These are phyloP conservation scores for Lasiosphaeria hispida DNA, from an alignment of 495 filamentous ascomycete genomes.

Conservation along the genomic window DNA sequence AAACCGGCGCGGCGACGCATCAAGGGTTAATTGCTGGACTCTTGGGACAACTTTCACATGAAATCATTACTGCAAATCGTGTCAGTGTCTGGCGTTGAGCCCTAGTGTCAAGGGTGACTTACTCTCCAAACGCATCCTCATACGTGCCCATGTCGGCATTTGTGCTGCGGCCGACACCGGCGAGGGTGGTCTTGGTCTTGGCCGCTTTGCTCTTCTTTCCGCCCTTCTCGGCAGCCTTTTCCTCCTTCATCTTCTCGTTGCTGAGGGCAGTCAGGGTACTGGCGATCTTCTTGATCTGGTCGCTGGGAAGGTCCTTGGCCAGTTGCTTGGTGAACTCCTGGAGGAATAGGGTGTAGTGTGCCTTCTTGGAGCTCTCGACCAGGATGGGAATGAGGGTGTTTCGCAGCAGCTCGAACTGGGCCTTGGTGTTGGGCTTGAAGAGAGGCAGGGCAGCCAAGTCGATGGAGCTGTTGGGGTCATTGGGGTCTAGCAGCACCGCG, in stretches of 20 bases:
- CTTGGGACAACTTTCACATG: slow-evolving; percentile 41
- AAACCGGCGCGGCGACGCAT: slow-evolving; percentile 4
- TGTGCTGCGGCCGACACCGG: slow-evolving; percentile 56
- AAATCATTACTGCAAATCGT: slow-evolving; percentile 43
- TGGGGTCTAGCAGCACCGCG: slow-evolving; percentile 63
- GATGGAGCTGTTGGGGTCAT: slow-evolving; percentile 71
- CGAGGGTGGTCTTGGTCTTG: slow-evolving; percentile 86
- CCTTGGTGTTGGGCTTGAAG: slow-evolving; percentile 86
- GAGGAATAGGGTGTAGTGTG: slow-evolving; percentile 83
- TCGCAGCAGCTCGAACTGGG: slow-evolving; percentile 73
- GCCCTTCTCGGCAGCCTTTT: slow-evolving; percentile 91
- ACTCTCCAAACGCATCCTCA: slow-evolving; percentile 73
- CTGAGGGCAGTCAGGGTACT: slow-evolving; percentile 77
- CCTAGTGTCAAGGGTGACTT: slow-evolving; percentile 38
- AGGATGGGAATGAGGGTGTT: slow-evolving; percentile 75
- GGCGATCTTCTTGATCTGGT: slow-evolving; percentile 93
- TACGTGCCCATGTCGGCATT: slow-evolving; percentile 71
- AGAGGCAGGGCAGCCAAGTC: slow-evolving; percentile 76
- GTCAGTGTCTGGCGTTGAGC: slow-evolving; percentile 18
- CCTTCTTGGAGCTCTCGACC: slow-evolving; percentile 72
- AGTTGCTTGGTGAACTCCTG: slow-evolving; percentile 88
- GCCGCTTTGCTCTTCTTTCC: slow-evolving; percentile 94
- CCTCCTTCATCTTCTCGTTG: slow-evolving; percentile 99
- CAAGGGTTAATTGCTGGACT: slow-evolving; percentile 2
- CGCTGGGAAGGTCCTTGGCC: slow-evolving; percentile 79